phyloP scores from a whole-genome alignment of 192 early-diverging fungal species.

The Rhizoclosmatium globosum region DNA sequence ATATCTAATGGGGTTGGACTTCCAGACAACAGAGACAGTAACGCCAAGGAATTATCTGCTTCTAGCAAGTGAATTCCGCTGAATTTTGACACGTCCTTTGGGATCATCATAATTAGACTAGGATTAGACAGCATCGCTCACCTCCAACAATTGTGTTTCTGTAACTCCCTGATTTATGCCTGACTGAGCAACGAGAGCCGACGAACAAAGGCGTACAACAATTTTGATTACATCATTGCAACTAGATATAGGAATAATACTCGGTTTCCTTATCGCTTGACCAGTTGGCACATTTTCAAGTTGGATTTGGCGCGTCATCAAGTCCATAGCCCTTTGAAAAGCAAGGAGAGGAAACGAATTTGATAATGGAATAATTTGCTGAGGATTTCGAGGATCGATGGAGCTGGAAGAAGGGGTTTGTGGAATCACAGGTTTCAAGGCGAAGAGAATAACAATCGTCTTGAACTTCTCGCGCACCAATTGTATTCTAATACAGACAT shows the following conservation, averaged over 20 bases:
- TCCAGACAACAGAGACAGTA: not conserved
- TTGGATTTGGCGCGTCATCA: not conserved
- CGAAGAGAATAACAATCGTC: too few species aligned
- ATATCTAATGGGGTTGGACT: slow-evolving; percentile 3
- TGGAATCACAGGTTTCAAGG: too few species aligned
- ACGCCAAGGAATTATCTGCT: not conserved
- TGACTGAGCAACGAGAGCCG: not conserved
- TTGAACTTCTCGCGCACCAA: too few species aligned
- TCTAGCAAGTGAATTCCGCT: not conserved
- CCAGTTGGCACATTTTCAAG: not conserved
- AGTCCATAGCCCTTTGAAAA: slow-evolving; percentile 3
- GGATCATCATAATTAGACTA: not conserved
- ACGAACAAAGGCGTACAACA: not conserved
- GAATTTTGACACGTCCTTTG: not conserved
- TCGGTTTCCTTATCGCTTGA: not conserved
- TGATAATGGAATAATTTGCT: too few species aligned
- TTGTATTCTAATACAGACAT: too few species aligned
- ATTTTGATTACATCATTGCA: not conserved
- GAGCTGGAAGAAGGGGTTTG: too few species aligned
- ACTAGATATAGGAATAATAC: not conserved
- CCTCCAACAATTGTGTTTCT: not conserved
- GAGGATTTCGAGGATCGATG: too few species aligned
- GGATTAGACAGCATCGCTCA: not conserved
- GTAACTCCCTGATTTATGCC: too few species aligned
- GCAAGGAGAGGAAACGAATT: slow-evolving; percentile 13